Percentiles rank a stretch among this genome's conserved stretches.
phyloP scores from a whole-genome alignment of 2,329 filamentous ascomycete species.

The Xylariaceae sp. region DNA sequence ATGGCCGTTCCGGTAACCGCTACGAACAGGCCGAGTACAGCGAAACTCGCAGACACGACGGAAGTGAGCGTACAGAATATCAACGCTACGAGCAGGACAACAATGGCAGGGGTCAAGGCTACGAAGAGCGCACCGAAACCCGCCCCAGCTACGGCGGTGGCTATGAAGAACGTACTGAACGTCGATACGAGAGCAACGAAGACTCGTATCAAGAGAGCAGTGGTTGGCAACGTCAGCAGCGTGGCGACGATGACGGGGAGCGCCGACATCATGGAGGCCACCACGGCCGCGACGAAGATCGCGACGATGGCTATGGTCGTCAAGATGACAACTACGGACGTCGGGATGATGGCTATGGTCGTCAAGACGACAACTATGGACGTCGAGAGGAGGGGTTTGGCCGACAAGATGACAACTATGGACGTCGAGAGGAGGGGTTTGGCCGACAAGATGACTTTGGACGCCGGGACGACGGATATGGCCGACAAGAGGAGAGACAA shows the following conservation, averaged over 20 bases:
- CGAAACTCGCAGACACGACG: constrained; percentile 56
- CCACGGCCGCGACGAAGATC: constrained; percentile 17
- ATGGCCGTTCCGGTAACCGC: constrained; percentile 54
- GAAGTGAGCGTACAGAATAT: constrained; percentile 59
- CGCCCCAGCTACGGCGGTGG: constrained; percentile 50
- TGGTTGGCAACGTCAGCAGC: constrained; percentile 24
- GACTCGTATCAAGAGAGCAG: constrained; percentile 29
- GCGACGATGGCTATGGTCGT: constrained; percentile 16
- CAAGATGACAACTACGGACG: constrained; percentile 13
- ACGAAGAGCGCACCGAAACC: constrained; percentile 57
- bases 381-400: constrained; percentile 12
- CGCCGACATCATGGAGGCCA: too few relatives aligned
- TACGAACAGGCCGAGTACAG: constrained; percentile 61
- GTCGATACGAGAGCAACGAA: constrained; percentile 41
- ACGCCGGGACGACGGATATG: constrained; percentile 10
- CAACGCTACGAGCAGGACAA: constrained; percentile 59
- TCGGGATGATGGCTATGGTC: constrained; percentile 4
- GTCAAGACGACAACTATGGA: constrained; percentile 12
- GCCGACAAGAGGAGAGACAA: constrained; percentile 3
- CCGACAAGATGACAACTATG: constrained; percentile 15
- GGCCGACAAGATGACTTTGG: constrained; percentile 6
- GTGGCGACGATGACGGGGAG: constrained; percentile 22
- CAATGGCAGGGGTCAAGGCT: constrained; percentile 49
- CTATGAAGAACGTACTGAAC: constrained; percentile 58
- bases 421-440: constrained; percentile 7